phyloP scores from a whole-genome alignment of 352 stramenopile species.

The Globisporangium iwayamae region DNA sequence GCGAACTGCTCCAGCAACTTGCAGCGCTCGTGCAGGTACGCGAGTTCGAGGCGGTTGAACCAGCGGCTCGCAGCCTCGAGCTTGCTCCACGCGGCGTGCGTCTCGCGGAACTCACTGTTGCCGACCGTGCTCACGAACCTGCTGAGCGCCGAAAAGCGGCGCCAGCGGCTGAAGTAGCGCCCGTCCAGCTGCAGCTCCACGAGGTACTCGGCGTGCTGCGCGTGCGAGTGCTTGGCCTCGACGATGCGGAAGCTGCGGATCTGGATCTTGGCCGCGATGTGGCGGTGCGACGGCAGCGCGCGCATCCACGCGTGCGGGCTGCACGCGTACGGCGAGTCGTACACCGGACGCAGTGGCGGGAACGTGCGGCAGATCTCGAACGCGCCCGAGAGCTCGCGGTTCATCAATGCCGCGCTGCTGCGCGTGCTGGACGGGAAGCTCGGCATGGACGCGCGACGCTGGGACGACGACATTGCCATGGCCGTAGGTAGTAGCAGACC shows the following conservation, averaged over 20 bases:
- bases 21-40: conserved; percentile 80
- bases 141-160: conserved; percentile 69
- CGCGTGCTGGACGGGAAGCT: conserved; percentile 10
- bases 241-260: conserved; percentile 84
- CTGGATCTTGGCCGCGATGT: conserved; percentile 76
- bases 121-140: conserved; percentile 58
- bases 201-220: conserved; percentile 77
- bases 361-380: conserved; percentile 80
- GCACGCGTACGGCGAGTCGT: conserved; percentile 60
- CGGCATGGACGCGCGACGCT: conserved; percentile 27
- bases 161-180: conserved; percentile 70
- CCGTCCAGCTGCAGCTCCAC: conserved; percentile 76
- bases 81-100: conserved; percentile 49
- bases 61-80: conserved; percentile 61
- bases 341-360: conserved; percentile 41
- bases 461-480: conserved; percentile 6
- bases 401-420: conserved; percentile 38
- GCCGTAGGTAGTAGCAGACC: neutral
- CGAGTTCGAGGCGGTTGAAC: conserved; percentile 83
- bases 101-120: conserved; percentile 49
- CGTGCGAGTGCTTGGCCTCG: conserved; percentile 36
- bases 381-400: conserved; percentile 55
- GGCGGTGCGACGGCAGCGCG: conserved; percentile 58
- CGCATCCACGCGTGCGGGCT: conserved; percentile 66
- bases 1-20: conserved; percentile 73